Percentiles rank a stretch among this genome's conserved stretches.
These are phyloP conservation scores for Primulina eburnea DNA, from an alignment of 257 asterid genomes.

Conservation along the genomic window DNA sequence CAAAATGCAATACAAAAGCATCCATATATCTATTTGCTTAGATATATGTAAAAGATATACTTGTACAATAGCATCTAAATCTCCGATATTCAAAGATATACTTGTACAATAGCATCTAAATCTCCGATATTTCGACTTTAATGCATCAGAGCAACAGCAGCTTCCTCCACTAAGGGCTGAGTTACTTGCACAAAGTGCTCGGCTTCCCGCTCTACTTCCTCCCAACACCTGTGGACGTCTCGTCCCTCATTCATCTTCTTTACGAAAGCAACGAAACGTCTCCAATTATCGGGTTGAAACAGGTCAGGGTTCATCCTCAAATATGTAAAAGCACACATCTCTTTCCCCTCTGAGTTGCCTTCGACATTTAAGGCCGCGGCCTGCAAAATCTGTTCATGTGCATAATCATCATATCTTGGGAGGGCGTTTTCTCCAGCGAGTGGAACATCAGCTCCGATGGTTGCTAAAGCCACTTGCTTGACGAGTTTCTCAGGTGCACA, in stretches of 20 bases:
- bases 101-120: neutral
- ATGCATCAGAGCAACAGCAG: slow-evolving; percentile 75
- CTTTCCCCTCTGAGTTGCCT: slow-evolving; percentile 35
- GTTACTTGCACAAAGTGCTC: slow-evolving; percentile 84
- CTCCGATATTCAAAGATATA: too few relatives aligned
- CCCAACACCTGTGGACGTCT: slow-evolving; percentile 51
- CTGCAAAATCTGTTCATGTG: slow-evolving; percentile 70
- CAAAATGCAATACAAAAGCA: neutral
- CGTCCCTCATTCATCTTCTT: slow-evolving; percentile 94
- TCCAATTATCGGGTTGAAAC: slow-evolving; percentile 92
- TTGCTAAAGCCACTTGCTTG: slow-evolving; percentile 75
- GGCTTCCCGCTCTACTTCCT: slow-evolving; percentile 84
- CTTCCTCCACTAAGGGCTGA: slow-evolving; percentile 84
- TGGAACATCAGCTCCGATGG: slow-evolving; percentile 68
- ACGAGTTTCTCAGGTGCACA: slow-evolving; percentile 93
- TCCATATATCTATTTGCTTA: neutral
- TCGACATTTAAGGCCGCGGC: slow-evolving; percentile 52
- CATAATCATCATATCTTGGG: slow-evolving; percentile 73
- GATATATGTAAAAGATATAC: neutral
- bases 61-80: neutral
- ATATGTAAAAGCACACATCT: slow-evolving; percentile 95
- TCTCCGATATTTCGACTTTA: slow-evolving; percentile 16
- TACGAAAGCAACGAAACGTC: slow-evolving; percentile 74
- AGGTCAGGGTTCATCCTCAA: slow-evolving; percentile 82
- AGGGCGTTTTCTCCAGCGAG: slow-evolving; percentile 95